These are phyloP conservation scores for Candida argentea DNA, from an alignment of 805 yeast species.

Conservation along the genomic window DNA sequence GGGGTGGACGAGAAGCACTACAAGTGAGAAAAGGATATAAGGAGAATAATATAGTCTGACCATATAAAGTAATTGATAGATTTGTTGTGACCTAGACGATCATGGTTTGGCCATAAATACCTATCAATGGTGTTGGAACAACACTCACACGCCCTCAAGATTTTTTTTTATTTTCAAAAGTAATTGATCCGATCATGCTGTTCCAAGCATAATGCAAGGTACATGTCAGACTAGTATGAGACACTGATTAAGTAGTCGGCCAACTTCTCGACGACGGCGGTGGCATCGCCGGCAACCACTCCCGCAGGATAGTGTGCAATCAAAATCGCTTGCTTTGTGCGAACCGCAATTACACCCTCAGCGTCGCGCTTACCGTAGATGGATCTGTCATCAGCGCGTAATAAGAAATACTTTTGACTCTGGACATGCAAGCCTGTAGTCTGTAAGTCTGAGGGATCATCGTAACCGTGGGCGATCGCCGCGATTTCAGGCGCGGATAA, in stretches of 20 bases:
- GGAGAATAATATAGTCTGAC: no score
- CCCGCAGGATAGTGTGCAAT: conserved; percentile 92
- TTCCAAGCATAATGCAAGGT: no score
- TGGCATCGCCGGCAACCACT: conserved; percentile 90
- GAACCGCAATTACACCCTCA: conserved; percentile 81
- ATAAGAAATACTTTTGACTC: conserved; percentile 77
- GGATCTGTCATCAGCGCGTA: conserved; percentile 86
- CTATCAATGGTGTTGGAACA: no score
- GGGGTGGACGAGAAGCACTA: conserved; percentile 12
- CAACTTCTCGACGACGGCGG: conserved; percentile 87
- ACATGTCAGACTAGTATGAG: conserved; percentile 48
- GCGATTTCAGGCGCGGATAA: conserved; percentile 62
- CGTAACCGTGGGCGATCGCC: conserved; percentile 70
- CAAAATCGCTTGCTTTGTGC: conserved; percentile 87
- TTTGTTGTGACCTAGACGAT: no score
- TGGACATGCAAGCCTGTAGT: conserved; percentile 78
- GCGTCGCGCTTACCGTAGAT: conserved; percentile 88
- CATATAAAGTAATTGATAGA: no score
- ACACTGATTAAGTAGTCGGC: conserved; percentile 90
- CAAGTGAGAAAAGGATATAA: conserved; percentile 2
- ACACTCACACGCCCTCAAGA: no score
- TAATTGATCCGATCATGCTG: no score
- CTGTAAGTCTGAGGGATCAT: conserved; percentile 70
- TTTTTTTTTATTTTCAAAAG: no score
- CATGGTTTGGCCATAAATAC: no score